Evolutionary conservation across 208 protist species (phyloP).

Genomic region (Herpetomonas tarakana): DNA sequence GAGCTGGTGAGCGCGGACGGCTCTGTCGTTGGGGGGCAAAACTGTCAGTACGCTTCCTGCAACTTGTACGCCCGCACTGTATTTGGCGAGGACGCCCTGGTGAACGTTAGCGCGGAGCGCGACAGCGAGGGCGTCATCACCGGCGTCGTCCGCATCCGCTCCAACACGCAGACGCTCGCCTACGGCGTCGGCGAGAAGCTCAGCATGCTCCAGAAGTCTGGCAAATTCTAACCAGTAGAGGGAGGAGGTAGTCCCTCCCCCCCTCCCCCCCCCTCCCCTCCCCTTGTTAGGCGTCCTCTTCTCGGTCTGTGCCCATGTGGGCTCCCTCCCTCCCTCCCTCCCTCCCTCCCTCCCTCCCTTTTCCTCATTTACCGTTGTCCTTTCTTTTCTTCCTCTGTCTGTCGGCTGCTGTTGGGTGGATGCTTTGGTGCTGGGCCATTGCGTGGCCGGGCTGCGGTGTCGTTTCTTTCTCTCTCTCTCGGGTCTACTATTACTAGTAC

Average conservation of each 20-base stretch:
- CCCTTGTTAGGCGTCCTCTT: no score
- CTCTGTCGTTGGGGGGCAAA: constrained; percentile 45
- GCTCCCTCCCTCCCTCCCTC: no score
- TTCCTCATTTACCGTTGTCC: no score
- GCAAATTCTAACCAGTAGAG: constrained; percentile 12
- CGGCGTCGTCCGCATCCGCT: constrained; percentile 97
- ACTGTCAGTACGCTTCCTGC: constrained; percentile 95
- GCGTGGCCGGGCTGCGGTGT: no score
- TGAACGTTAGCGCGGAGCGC: constrained; percentile 93
- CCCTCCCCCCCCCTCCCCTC: no score
- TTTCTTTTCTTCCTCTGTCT: no score
- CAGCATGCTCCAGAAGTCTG: constrained; percentile 56
- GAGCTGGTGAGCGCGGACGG: constrained; percentile 24
- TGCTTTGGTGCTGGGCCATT: no score
- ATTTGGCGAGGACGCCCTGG: constrained; percentile 98
- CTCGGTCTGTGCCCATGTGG: no score
- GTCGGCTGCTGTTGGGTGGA: no score
- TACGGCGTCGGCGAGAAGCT: constrained; percentile 98
- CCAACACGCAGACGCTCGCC: constrained; percentile 97
- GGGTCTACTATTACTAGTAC: no score
- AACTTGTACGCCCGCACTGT: constrained; percentile 96
- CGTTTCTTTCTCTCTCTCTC: no score
- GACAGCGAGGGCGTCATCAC: constrained; percentile 74
- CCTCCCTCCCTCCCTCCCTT: no score
- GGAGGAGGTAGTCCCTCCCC: not conserved